These are phyloP conservation scores for Phialocephala subalpina DNA, from an alignment of 2,329 filamentous ascomycete species.

Conservation along the genomic window DNA sequence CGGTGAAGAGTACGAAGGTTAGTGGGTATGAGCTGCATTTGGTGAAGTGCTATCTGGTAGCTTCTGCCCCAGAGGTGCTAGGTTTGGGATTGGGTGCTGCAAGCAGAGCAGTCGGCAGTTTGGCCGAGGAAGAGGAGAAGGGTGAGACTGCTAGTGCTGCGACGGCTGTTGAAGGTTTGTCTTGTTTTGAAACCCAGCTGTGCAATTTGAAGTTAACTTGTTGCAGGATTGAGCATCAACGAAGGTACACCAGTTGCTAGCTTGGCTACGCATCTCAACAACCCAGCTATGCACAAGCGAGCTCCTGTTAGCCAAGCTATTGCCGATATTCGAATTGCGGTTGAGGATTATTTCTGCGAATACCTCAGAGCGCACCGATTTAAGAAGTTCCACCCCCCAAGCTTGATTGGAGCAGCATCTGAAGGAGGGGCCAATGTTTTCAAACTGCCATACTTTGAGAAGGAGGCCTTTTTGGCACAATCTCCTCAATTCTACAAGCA, in stretches of 20 bases:
- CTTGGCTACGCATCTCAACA: slow-evolving; percentile 71
- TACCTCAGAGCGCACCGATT: slow-evolving; percentile 82
- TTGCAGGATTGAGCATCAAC: slow-evolving; percentile 46
- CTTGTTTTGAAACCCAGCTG: no score
- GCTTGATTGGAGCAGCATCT: slow-evolving; percentile 86
- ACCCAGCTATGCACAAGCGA: slow-evolving; percentile 91
- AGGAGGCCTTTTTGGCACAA: slow-evolving; percentile 81
- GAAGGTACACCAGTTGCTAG: slow-evolving; percentile 72
- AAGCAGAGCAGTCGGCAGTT: slow-evolving; percentile 63
- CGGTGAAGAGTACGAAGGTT: slow-evolving; percentile 87
- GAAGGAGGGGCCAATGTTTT: slow-evolving; percentile 96
- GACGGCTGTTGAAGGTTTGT: slow-evolving; percentile 46
- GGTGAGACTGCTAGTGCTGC: slow-evolving; percentile 2
- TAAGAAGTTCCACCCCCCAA: slow-evolving; percentile 87
- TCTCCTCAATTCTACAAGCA: slow-evolving; percentile 90
- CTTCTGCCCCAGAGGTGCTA: slow-evolving; percentile 65
- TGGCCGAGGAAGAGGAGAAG: slow-evolving; percentile 64
- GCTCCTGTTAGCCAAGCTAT: slow-evolving; percentile 91
- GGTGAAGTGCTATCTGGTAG: slow-evolving; percentile 81
- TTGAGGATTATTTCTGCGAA: slow-evolving; percentile 71
- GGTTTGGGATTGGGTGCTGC: slow-evolving; percentile 65
- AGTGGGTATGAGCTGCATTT: slow-evolving; percentile 87
- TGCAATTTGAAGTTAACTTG: no score
- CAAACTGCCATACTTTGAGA: slow-evolving; percentile 86
- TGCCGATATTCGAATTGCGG: slow-evolving; percentile 56